A percentile compares a stretch with the other conserved stretches of the same genome.
phyloP scores from a whole-genome alignment of 176 grass and related monocot genomes.

The Coix lacrymajobi region DNA sequence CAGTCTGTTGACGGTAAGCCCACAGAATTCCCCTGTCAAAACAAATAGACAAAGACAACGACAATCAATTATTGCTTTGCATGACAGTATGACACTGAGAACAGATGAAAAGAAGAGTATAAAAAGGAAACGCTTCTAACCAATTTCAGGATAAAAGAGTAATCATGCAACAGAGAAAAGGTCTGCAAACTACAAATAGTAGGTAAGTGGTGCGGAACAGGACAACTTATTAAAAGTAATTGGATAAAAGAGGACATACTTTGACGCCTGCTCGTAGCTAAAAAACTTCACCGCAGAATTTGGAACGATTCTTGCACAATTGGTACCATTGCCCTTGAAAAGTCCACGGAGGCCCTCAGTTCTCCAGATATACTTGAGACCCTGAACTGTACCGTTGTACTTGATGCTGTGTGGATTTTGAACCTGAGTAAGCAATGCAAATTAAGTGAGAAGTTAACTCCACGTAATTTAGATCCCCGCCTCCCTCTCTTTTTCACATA shows the following conservation, averaged over 20 bases:
- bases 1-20: conserved; percentile 74
- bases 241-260: conserved; percentile 37
- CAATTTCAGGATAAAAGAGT: conserved; percentile 29
- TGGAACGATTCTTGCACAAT: conserved; percentile 94
- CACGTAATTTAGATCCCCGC: background rate
- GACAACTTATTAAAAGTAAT: background rate
- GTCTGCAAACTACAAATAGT: conserved; percentile 23
- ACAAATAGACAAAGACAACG: background rate
- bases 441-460: background rate
- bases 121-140: background rate
- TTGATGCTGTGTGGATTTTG: conserved; percentile 98
- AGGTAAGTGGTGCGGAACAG: background rate
- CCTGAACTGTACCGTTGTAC: conserved; percentile 98
- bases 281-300: conserved; percentile 99
- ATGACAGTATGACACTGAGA: background rate
- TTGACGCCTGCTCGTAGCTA: conserved; percentile 95
- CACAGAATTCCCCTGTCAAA: conserved; percentile 84
- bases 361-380: conserved; percentile 93
- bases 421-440: conserved; percentile 46
- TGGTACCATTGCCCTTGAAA: conserved; percentile 98
- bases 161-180: background rate
- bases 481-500: background rate
- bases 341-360: conserved; percentile 86
- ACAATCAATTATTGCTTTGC: background rate
- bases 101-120: background rate